Conservation (phyloP, 805 yeast genomes). For the Tanozyma kutaoensis region DNA sequence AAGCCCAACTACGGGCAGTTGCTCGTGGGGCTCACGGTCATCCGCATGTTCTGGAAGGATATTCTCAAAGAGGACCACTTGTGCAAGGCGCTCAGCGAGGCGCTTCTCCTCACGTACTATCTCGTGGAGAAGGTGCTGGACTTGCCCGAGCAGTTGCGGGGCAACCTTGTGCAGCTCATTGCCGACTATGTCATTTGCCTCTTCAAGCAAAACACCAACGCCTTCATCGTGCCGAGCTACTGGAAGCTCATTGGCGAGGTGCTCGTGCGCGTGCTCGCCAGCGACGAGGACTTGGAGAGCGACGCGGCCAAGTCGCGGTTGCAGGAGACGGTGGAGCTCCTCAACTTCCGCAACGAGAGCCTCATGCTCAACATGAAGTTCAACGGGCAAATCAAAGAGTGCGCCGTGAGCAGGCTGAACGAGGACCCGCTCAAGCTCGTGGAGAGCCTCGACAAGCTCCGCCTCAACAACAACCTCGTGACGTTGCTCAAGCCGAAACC, state of each 20-base stretch:
- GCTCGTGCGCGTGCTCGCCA: slow-evolving; percentile 24
- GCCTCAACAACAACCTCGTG: slow-evolving; percentile 16
- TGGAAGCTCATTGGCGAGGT: slow-evolving; percentile 44
- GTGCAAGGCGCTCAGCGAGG: slow-evolving; percentile 53
- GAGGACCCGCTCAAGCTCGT: slow-evolving; percentile 21
- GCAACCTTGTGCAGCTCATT: slow-evolving; percentile 15
- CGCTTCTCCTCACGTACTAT: slow-evolving; percentile 35
- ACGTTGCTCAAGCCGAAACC: slow-evolving; percentile 11
- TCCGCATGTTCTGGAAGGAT: slow-evolving; percentile 63
- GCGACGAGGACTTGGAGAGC: slow-evolving; percentile 8
- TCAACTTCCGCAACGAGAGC: slow-evolving; percentile 60
- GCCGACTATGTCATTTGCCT: slow-evolving; percentile 20
- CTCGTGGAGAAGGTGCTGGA: slow-evolving; percentile 19
- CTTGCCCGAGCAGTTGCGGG: slow-evolving; percentile 7
- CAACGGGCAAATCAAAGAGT: background rate
- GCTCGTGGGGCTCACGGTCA: slow-evolving; percentile 28
- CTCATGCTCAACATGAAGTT: slow-evolving; percentile 39
- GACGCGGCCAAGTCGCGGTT: slow-evolving; percentile 11
- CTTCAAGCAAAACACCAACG: slow-evolving; percentile 39
- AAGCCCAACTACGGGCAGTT: slow-evolving; percentile 21
- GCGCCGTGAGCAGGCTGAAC: background rate
- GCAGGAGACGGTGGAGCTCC: slow-evolving; percentile 40
- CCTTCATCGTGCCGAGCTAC: slow-evolving; percentile 48
- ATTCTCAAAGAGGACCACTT: slow-evolving; percentile 40
- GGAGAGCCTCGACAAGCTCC: slow-evolving; percentile 20